Base-by-base conservation (phyloP, 495 filamentous ascomycete species). In the Massariosphaeria phaeospora region DNA sequence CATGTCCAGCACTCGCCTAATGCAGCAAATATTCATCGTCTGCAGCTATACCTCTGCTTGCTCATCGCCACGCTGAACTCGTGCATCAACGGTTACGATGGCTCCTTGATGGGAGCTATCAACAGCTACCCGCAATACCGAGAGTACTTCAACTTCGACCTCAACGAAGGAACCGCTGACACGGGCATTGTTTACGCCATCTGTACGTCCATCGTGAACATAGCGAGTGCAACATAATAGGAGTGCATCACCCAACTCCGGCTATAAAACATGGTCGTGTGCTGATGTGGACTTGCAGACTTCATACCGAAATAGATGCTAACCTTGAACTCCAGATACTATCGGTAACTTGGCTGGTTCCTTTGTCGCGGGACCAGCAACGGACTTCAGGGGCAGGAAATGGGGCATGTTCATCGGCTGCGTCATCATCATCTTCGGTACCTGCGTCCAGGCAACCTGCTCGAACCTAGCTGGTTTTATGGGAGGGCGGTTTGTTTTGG, bases 401-500 rank as follows among this genome's bases (percentile, higher is more conserved):
- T 70, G 78, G 61, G 83, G 84, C 15, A 86, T 89, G 70, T 78
- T 78, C 50, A 68, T 80, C 26, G 84, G 84, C 21, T 75, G 76
- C 24, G 48, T 76, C 11, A 69, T 84, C 49, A 79, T 84, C 62
- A 74, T 84, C 43, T 50, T 84, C 27, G 83, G 83, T n/a, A 79
- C 81, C 4, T 67, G 69, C 57, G 66, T 83, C 18, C 77, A 83
- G 63, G 79, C 75, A 2, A 64, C 75, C 5, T 71, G 73, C 9
- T 65, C 52, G 31, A 75, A 69, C 50, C 61, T 76, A 18, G 66
- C 62, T n/a, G 72, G 75, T 57, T 88, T 89, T 63, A 82, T 88
- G 66, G 84, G 73, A 17, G 86, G 85, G n/a, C 82, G 86, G 6
- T 89, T 90, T 68, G 61, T 89, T 12, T 75, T 90, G 13, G 85